These are phyloP conservation scores for Vigna trinervia DNA, from an alignment of 306 rosid species.

Conservation along the genomic window DNA sequence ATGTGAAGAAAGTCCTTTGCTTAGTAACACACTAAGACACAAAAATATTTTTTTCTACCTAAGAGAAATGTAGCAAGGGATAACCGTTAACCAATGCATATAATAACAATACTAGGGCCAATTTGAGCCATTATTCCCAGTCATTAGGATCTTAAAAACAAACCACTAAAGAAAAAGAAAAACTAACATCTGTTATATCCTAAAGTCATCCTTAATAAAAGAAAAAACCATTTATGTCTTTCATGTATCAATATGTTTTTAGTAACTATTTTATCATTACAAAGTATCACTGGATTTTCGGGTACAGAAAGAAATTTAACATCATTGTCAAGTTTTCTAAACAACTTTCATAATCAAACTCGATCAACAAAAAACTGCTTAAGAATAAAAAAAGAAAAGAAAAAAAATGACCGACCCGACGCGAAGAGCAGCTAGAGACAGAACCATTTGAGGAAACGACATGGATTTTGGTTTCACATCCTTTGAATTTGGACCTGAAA, in stretches of 20 bases:
- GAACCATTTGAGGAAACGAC: slow-evolving; percentile 63
- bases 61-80: slow-evolving; percentile 9
- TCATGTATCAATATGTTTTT: not conserved
- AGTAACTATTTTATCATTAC: too few relatives aligned
- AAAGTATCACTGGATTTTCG: too few relatives aligned
- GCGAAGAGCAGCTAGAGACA: slow-evolving; percentile 52
- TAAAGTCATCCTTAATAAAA: slow-evolving; percentile 21
- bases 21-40: not conserved
- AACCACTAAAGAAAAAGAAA: not conserved
- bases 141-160: slow-evolving; percentile 22
- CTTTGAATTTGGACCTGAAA: slow-evolving; percentile 42
- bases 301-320: not conserved
- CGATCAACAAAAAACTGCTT: not conserved
- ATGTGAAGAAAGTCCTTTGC: not conserved
- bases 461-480: slow-evolving; percentile 42
- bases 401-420: slow-evolving; percentile 51
- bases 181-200: slow-evolving; percentile 4
- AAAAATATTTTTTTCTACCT: not conserved
- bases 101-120: not conserved
- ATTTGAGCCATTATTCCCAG: not conserved
- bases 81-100: slow-evolving; percentile 10
- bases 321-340: not conserved
- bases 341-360: not conserved
- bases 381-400: not conserved
- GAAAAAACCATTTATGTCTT: not conserved